Base-by-base conservation (phyloP, 1,284 basidiomycete genomes). In the Puccinia triticina region DNA sequence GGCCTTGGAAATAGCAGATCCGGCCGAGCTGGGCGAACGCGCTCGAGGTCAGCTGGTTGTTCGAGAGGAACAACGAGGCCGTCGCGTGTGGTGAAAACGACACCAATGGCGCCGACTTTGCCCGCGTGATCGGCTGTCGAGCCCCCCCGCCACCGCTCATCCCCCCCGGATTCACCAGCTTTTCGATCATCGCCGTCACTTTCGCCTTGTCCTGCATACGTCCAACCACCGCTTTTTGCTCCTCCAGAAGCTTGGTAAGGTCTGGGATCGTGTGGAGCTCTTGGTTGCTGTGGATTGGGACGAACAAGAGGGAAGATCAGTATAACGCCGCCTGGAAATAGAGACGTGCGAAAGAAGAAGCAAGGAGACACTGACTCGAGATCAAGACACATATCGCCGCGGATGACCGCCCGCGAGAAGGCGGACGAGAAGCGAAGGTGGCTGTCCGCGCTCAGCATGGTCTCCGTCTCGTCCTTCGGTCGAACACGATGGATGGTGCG, bases 1-100 rank as follows among this genome's bases (percentile, higher is more conserved):
- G 74, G n/a, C 74, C 74, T 46, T 59, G 53, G 16, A 76, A 57
- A 29, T 43, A 57, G 29, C 74, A 59, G 50, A 76, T 59, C 59
- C 55, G 32, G 7, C 64, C 48, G 21, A 74, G 43, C 7, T 53
- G 34, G 21, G 50, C 50, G 14, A 57, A 76, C 7, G 57, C 16
- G 12, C 43, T 57, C 23, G 74, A 76, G 16, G 32, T 76, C 32
- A 76, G 34, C 10, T 40, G 23, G 55, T 76, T 76, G 43, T 76
- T 76, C 0, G 74, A 76, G 16, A 76, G 59, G 37, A 61, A 43
- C 11, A 76, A 18, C 21, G 74, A 61, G 14, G 37, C 34, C 0
- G 72, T 55, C 4, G 34, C 11, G 10, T 8, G 1, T 11, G 40
- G 21, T 46, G 57, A 46, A 43, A 75, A 75, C n/a, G 73, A 37